These are phyloP conservation scores for Zoysia japonica DNA, from an alignment of 176 grass and related monocot genomes.

Conservation along the genomic window DNA sequence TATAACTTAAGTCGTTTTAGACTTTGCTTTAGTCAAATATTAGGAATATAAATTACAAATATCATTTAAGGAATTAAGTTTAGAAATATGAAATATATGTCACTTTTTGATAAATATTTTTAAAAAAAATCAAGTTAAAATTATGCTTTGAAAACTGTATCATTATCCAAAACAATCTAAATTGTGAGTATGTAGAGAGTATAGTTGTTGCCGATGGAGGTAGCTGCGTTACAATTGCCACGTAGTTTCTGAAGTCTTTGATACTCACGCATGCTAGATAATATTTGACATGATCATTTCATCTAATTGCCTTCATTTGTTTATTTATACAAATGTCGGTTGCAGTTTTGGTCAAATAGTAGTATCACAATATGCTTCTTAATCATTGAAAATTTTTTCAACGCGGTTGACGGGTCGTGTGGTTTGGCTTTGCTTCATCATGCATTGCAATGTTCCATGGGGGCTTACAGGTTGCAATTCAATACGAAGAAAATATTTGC, in stretches of 20 bases:
- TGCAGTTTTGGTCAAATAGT: slow-evolving; percentile 2
- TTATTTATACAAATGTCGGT: slow-evolving; percentile 8
- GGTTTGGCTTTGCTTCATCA: background rate
- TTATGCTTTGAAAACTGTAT: too few species aligned
- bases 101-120: too few species aligned
- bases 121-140: too few species aligned
- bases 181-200: too few species aligned
- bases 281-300: slow-evolving; percentile 36
- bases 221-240: background rate
- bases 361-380: slow-evolving; percentile 4
- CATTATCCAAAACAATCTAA: too few species aligned
- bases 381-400: slow-evolving; percentile 32
- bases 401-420: slow-evolving; percentile 33
- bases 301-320: slow-evolving; percentile 32
- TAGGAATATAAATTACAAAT: too few species aligned
- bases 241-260: background rate
- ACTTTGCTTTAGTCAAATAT: too few species aligned
- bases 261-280: slow-evolving; percentile 15
- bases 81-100: too few species aligned
- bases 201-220: slow-evolving; percentile 7
- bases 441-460: background rate
- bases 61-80: too few species aligned
- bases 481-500: background rate
- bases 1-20: too few species aligned
- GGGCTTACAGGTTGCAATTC: background rate